Evolutionary conservation across 1,284 basidiomycete genomes (phyloP), one percentile per base, ranked within the genome.

Genomic region (Puccinia hordei): DNA sequence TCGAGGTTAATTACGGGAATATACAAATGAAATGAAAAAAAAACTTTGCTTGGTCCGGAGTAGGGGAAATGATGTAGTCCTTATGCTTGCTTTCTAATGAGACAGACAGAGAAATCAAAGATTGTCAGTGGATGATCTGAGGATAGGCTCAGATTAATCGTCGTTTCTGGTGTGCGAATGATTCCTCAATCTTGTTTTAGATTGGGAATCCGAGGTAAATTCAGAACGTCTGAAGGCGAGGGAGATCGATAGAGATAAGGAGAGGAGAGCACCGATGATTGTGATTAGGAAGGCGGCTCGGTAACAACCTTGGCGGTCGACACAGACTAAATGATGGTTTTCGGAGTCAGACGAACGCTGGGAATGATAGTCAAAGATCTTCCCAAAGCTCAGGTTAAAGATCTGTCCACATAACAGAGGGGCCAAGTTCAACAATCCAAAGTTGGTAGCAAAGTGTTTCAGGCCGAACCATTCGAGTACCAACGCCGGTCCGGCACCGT

Each of bases 321-420:
- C 15, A 22, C 66, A 68, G 41, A 68, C 66, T 13, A 38, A 33
- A 24, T 44, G 57, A 33, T 33, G 57, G 24, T 59, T 19, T 1
- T 38, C 33, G 2, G 24, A 1, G 13, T 49, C 12, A 2, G 61
- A 41, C n/a, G 10, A 12, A n/a, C 13, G 55, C 2, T 63, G 68
- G 46, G 65, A 35, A 38, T 79, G 77, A 44, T 10, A 13, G 46
- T 79, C 77, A 33, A 71, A 79, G 41, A 79, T 72, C 68, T 63
- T 49, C 15, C 77, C 77, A 72, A 79, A 79, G n/a, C 65, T 53
- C n/a, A 79, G 57, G 44, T 79, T 79, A 46, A 79, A 71, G 33
- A 79, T 51, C 44, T 79, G 77, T 17, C 77, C 68, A 24, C 65
- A 35, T 6, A 63, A n/a, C n/a, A 79, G 17, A 2, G 77, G 77